Conservation (phyloP, 2,329 filamentous ascomycete species). For the Cercospora sp. region DNA sequence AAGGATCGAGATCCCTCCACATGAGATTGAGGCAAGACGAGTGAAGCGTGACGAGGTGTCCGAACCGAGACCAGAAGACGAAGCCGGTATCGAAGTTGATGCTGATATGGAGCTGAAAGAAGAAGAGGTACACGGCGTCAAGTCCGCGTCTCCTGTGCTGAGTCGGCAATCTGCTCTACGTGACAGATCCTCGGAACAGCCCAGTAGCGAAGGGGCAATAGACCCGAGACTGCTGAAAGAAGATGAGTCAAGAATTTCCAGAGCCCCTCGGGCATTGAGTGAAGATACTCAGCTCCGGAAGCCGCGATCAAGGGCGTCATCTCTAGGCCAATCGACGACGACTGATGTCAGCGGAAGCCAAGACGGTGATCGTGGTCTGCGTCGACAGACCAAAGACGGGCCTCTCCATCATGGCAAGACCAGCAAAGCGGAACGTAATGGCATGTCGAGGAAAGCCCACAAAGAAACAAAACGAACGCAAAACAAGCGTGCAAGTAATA, state of each 20-base stretch:
- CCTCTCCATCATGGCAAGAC: conserved; percentile 15
- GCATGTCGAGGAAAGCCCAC: conserved; percentile 20
- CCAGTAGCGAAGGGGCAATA: conserved; percentile 24
- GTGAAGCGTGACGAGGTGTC: not conserved
- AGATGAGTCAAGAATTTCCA: not conserved
- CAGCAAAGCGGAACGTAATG: conserved; percentile 22
- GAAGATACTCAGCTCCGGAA: conserved; percentile 9
- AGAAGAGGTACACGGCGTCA: not conserved
- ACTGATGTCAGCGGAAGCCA: conserved; percentile 25
- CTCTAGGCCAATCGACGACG: conserved; percentile 22
- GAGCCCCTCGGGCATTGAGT: not conserved
- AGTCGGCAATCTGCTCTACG: not conserved
- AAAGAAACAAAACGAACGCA: conserved; percentile 14
- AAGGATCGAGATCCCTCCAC: not conserved
- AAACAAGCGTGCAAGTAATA: conserved; percentile 9
- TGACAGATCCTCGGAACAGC: conserved; percentile 11
- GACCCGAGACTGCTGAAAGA: conserved; percentile 12
- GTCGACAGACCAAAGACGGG: conserved; percentile 3
- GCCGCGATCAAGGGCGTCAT: conserved; percentile 26
- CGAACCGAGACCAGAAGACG: not conserved
- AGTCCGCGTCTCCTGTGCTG: not conserved
- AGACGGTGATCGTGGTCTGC: conserved; percentile 17
- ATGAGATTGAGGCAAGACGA: not conserved
- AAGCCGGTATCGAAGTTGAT: not conserved
- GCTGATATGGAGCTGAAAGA: not conserved